These are phyloP conservation scores for Cladosporium velox DNA, from an alignment of 2,329 filamentous ascomycete species.

Conservation along the genomic window DNA sequence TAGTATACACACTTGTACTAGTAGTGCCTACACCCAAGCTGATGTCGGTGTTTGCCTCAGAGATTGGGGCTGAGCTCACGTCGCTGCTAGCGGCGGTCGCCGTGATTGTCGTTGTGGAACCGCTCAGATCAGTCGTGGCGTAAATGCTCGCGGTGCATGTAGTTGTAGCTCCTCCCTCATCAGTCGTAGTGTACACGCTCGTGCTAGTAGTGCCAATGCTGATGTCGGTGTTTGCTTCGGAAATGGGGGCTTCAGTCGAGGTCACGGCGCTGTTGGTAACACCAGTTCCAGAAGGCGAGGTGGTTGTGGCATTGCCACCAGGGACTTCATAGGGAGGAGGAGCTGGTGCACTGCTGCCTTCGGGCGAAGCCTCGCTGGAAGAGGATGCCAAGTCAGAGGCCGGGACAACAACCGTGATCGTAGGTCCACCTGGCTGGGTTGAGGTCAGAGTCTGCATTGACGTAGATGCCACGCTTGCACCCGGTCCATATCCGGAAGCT, in stretches of 20 bases:
- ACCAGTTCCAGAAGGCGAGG: neutral
- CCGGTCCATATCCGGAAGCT: neutral
- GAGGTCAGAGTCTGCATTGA: neutral
- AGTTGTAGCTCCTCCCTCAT: neutral
- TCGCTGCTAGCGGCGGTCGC: neutral
- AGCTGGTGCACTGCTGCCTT: constrained; percentile 1
- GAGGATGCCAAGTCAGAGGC: neutral
- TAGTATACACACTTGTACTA: neutral
- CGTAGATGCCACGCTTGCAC: constrained; percentile 1
- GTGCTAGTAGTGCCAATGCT: neutral
- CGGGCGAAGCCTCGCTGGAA: neutral
- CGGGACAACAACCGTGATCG: neutral
- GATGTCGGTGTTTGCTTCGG: neutral
- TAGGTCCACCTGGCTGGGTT: neutral
- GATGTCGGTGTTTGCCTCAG: neutral
- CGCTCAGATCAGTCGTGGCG: neutral
- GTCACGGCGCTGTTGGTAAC: neutral
- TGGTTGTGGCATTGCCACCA: neutral
- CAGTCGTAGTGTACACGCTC: neutral
- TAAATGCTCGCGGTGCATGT: neutral
- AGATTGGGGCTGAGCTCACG: neutral
- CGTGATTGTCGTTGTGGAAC: neutral
- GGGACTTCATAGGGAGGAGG: neutral
- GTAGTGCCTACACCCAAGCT: neutral
- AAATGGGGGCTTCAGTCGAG: neutral